Evolutionary conservation across 1,284 basidiomycete genomes (phyloP), one percentile per base, ranked within the genome.

Genomic region (Trametes polyzona): DNA sequence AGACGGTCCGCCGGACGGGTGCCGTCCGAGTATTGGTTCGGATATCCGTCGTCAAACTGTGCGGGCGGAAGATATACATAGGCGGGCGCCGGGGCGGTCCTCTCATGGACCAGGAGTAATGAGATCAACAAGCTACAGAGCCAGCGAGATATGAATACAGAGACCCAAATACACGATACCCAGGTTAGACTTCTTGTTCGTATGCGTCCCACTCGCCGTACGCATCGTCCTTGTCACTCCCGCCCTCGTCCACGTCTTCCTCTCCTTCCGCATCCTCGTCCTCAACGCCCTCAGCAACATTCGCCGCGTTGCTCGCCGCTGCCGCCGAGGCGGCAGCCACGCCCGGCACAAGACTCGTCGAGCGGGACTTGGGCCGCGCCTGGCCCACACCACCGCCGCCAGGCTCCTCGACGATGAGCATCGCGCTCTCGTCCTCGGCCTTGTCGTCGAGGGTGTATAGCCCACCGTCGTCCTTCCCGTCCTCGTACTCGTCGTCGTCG

Each of bases 381-480:
- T 65, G 65, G 1, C 72, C 74, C 5, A 73, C 69, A 16, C 69
- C 70, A 26, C 59, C 59, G 14, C 74, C 73, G 24, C 73, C 79
- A 30, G 78, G 78, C 51, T 77, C 79, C 59, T 83, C 82, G 47
- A 75, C 73, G 29, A 77, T 75, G 52, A 80, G 72, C 63, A 82
- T 71, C n/a, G n/a, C n/a, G 33, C 69, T 70, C 52, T 79, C 79
- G 1, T 73, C 78, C 14, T 84, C 83, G 42, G 78, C 79, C 62
- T 87, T 83, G 47, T 84, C 81, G 21, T 84, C 83, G 44, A 78
- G 70, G 17, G 73, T 75, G 41, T 76, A 74, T 65, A 73, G 44
- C 4, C 56, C 64, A 1, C 52, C 57, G 48, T 69, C 68, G 39
- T 74, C 71, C 61, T 76, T 76, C 51, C 74, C 73, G 27, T 77